phyloP scores from a whole-genome alignment of 768 basidiomycete species.

The Lactarius pseudohatsudake region DNA sequence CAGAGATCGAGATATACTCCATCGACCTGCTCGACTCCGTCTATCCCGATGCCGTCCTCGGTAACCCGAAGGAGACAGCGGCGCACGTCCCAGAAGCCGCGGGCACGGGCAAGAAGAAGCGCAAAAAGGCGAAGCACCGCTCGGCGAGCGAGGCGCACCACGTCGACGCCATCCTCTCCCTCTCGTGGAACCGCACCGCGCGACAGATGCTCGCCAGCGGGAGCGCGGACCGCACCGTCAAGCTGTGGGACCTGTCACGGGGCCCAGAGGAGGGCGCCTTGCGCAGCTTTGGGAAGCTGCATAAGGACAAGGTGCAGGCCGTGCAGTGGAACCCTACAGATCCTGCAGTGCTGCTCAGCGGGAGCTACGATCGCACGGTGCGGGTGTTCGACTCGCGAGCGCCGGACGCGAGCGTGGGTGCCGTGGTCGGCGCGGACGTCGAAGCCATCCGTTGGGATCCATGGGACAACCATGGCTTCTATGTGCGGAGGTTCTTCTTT shows the following conservation, averaged over 20 bases:
- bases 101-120: slow-evolving; percentile 97
- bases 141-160: slow-evolving; percentile 65
- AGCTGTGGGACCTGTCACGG: slow-evolving; percentile 92
- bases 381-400: slow-evolving; percentile 90
- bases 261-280: slow-evolving; percentile 65
- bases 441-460: slow-evolving; percentile 96
- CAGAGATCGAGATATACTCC: slow-evolving; percentile 99
- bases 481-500: slow-evolving; percentile 49
- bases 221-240: slow-evolving; percentile 93
- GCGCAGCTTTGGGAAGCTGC: slow-evolving; percentile 75
- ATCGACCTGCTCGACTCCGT: slow-evolving; percentile 93
- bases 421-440: slow-evolving; percentile 85
- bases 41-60: slow-evolving; percentile 90
- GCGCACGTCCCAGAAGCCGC: slow-evolving; percentile 74
- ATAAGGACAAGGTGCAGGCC: slow-evolving; percentile 93
- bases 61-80: slow-evolving; percentile 80
- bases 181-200: slow-evolving; percentile 90
- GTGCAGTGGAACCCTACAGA: slow-evolving; percentile 94
- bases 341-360: slow-evolving; percentile 87
- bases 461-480: slow-evolving; percentile 86
- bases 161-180: slow-evolving; percentile 89
- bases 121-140: slow-evolving; percentile 79
- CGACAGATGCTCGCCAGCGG: slow-evolving; percentile 90
- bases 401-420: slow-evolving; percentile 77
- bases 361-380: slow-evolving; percentile 92